A percentile compares a stretch with the other conserved stretches of the same genome.
phyloP scores from a whole-genome alignment of 208 protist species.

The Acanthamoeba divionensis region DNA sequence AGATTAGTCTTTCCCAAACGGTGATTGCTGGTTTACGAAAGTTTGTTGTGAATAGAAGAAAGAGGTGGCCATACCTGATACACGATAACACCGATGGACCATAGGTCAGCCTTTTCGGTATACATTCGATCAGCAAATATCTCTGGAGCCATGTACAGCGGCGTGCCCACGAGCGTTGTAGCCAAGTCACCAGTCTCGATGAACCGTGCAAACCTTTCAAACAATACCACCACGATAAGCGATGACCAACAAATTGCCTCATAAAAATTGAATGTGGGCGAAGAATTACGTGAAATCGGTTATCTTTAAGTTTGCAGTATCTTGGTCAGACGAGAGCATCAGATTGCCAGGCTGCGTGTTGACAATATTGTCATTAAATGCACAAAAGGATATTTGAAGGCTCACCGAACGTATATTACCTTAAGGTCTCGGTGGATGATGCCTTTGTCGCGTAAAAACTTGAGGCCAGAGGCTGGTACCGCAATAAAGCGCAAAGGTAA shows the following conservation, averaged over 20 bases:
- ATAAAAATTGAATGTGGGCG: too few species aligned
- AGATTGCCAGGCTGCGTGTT: slow-evolving; percentile 47
- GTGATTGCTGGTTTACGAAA: too few species aligned
- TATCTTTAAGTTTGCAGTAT: neutral
- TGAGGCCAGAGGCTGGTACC: neutral
- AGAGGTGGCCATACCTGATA: neutral
- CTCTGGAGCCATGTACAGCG: slow-evolving; percentile 44
- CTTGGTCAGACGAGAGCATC: neutral
- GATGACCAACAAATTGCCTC: neutral
- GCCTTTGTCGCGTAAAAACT: neutral
- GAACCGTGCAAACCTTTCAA: slow-evolving; percentile 49
- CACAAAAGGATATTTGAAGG: too few species aligned
- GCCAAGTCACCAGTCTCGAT: slow-evolving; percentile 29
- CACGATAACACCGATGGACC: slow-evolving; percentile 19
- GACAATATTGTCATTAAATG: too few species aligned
- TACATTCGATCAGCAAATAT: slow-evolving; percentile 14
- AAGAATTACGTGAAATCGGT: slow-evolving; percentile 50
- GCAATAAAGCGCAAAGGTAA: neutral
- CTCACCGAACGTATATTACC: too few species aligned
- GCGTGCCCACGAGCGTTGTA: slow-evolving; percentile 20
- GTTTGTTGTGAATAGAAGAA: too few species aligned
- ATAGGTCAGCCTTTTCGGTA: slow-evolving; percentile 46
- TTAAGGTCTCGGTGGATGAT: slow-evolving; percentile 55
- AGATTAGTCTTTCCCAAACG: too few species aligned
- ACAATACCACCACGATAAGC: neutral